Base-by-base conservation (phyloP, 2,329 filamentous ascomycete species). In the Coleophoma cylindrospora region DNA sequence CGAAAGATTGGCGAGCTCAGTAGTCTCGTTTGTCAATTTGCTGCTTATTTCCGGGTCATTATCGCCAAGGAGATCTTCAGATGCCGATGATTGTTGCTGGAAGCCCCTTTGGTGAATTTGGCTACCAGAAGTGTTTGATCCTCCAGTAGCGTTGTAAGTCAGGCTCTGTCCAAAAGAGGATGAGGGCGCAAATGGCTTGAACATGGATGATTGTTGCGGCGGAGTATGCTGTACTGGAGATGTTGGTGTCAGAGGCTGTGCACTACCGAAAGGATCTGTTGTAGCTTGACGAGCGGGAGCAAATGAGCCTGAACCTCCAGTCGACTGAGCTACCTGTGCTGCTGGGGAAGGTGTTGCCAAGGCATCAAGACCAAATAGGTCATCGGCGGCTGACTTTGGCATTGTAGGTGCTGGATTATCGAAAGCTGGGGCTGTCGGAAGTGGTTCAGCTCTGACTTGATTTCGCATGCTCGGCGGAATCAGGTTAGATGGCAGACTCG, bases 1-100 rank as follows among this genome's bases (percentile, higher is more conserved):
- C 1, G 92, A 96, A 59, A 99, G 77, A 65, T 99, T 97, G 47
- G 91, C 94, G 51, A 99, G 77, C 67, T 99, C 94, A 0, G 88
- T 86, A 2, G 91, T 94, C 64, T 99, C 94, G 56, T 84, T 86
- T 0, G 87, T 94, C 22, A 97, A 74, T 66, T 88, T 95, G 68
- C 87, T 94, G 70, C 86, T 92, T 49, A 91, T 83, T 62, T 95
- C 91, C 1, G 87, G 87, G 57, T 97, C 92, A 57, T 85, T 86
- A 60, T 96, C 91, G 14, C 89, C 89, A n/a, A 99, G 77, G 8
- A 97, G 77, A 67, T 97, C 94, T 61, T 96, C 91, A 46, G 85
- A 76, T 10, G 75, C 74, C 46, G 80, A 74, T 34, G 67, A 64
- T 45, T 70, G 69, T 40, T 62, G 68, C 56, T 62, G 71, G 40